Base-by-base conservation (phyloP, 805 yeast species). In the Starmera amethionina region DNA sequence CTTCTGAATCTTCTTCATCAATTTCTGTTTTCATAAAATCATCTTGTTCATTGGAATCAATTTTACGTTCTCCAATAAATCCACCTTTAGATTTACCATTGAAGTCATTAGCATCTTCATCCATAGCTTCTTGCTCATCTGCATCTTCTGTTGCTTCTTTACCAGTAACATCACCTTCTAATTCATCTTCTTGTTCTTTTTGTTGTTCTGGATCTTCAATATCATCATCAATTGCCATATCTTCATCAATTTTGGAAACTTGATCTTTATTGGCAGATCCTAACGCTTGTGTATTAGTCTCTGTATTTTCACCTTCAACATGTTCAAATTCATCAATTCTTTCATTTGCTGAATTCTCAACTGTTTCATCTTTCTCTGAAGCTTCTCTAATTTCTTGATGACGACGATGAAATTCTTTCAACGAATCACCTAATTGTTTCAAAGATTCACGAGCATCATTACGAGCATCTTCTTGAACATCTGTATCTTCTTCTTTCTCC, bases 401-500 rank as follows among this genome's bases (percentile, higher is more conserved):
- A 51, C 96, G 82, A 56, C 86, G 82, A 56, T 90, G 94, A 63
- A 83, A 90, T 55, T 89, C 96, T 51, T 90, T 85, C 63, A 89
- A 58, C 1, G 95, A 76, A 60, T 89, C 97, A 39, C 98, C 97
- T 12, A 93, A 70, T 56, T 88, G 88, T 57, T 84, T 84, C 61
- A 90, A 67, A 0, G 94, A 77, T 51, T 87, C 88, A 42, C 73
- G 72, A 33, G 85, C 87, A 50, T 72, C 72, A 39, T 82, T 80
- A 40, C 86, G 65, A 15, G 84, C 76, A 15, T 69, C 65, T 42
- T 75, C 80, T 33, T 66, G 63, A 4, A 61, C 56, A 4, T 64
- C 63, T 13, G 65, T 65, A 27, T 70, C 65, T 10, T 67, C 56
- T 14, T 59, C 54, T 33, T 64, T 62, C 35, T 71, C 64, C 34